A percentile compares a stretch with the other conserved stretches of the same genome.
phyloP scores from a whole-genome alignment of 805 yeast genomes.

The Schizosaccharomyces japonicus region DNA sequence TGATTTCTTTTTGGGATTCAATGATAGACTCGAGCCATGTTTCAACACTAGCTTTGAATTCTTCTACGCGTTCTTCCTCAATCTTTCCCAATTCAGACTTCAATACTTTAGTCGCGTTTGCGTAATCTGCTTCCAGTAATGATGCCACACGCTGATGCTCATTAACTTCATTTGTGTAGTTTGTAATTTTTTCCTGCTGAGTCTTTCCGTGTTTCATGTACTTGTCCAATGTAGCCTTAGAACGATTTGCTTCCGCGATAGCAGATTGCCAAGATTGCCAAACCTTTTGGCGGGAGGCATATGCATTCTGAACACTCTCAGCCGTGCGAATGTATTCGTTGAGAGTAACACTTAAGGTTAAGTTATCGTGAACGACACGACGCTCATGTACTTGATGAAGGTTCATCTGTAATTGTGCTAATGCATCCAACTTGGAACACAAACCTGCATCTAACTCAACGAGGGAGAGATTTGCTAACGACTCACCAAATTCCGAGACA shows the following conservation, averaged over 20 bases:
- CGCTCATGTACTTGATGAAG: conserved; percentile 55
- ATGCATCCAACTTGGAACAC: conserved; percentile 38
- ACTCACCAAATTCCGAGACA: conserved; percentile 38
- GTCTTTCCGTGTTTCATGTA: conserved; percentile 23
- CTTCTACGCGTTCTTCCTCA: conserved; percentile 54
- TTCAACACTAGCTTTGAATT: conserved; percentile 73
- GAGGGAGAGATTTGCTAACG: conserved; percentile 37
- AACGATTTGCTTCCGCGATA: conserved; percentile 27
- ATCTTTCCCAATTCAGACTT: conserved; percentile 42
- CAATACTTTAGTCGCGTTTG: conserved; percentile 39
- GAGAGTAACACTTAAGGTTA: conserved; percentile 64
- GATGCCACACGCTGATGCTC: conserved; percentile 28
- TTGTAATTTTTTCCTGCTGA: conserved; percentile 42
- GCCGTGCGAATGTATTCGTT: conserved; percentile 69
- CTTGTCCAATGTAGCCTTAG: conserved; percentile 25
- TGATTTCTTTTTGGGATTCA: conserved; percentile 69
- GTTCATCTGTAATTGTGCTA: conserved; percentile 46
- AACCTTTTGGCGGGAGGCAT: conserved; percentile 45
- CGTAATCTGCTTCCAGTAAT: conserved; percentile 34
- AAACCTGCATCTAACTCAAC: conserved; percentile 51
- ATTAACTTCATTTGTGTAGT: conserved; percentile 34
- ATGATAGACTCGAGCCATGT: conserved; percentile 72
- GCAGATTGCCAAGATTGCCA: conserved; percentile 23
- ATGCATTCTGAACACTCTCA: conserved; percentile 47
- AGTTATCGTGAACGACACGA: conserved; percentile 58